phyloP scores from a whole-genome alignment of 1,284 basidiomycete species.

The Malassezia yamatoensis region DNA sequence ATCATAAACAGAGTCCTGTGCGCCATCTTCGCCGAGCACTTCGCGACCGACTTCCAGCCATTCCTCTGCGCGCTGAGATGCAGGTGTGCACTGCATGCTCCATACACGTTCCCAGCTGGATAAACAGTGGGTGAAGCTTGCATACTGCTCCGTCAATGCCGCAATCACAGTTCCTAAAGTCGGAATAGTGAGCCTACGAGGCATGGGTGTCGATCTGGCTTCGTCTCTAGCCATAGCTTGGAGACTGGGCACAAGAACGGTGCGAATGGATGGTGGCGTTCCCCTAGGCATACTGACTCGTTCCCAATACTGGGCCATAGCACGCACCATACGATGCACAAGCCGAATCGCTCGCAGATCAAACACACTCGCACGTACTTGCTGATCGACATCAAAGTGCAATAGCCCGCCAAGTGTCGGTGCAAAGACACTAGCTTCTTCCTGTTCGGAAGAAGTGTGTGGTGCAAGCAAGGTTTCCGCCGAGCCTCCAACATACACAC shows the following conservation, averaged over 20 bases:
- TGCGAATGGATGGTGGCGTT: slow-evolving; percentile 6
- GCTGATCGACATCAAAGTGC: slow-evolving; percentile 11
- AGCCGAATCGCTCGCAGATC: slow-evolving; percentile 22
- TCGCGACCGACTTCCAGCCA: slow-evolving; percentile 54
- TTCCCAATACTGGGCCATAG: slow-evolving; percentile 36
- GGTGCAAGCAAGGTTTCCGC: slow-evolving; percentile 60
- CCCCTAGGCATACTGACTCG: slow-evolving; percentile 23
- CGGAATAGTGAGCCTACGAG: slow-evolving; percentile 52
- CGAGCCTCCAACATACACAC: slow-evolving; percentile 61
- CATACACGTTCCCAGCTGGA: slow-evolving; percentile 61
- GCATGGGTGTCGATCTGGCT: slow-evolving; percentile 39
- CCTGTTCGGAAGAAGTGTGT: slow-evolving; percentile 61
- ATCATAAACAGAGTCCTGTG: slow-evolving; percentile 16
- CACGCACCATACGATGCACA: slow-evolving; percentile 25
- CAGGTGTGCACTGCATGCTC: slow-evolving; percentile 61
- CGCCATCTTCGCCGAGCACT: slow-evolving; percentile 18
- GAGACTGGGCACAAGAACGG: slow-evolving; percentile 12
- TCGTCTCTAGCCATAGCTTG: slow-evolving; percentile 49
- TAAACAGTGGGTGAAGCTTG: slow-evolving; percentile 57
- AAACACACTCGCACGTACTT: slow-evolving; percentile 23
- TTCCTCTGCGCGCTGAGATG: slow-evolving; percentile 62
- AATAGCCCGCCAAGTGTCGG: slow-evolving; percentile 21
- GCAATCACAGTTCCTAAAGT: slow-evolving; percentile 66
- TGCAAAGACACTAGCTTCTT: slow-evolving; percentile 50
- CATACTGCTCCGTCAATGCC: slow-evolving; percentile 56